Percentiles rank a stretch among this genome's conserved stretches.
These are phyloP conservation scores for Penicillium sumatraense DNA, from an alignment of 2,329 filamentous ascomycete genomes.

Conservation along the genomic window DNA sequence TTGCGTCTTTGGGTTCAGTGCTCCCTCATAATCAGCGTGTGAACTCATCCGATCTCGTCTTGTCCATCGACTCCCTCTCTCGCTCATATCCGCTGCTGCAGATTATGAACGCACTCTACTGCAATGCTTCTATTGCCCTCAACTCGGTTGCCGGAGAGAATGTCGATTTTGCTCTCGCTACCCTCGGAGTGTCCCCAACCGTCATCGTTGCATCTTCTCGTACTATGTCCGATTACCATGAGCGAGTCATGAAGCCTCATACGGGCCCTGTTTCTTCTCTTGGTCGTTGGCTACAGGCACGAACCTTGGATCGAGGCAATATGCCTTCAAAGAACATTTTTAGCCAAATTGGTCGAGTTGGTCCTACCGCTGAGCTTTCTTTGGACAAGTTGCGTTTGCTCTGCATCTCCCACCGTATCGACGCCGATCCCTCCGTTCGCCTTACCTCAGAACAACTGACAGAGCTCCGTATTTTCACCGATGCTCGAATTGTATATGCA, in stretches of 20 bases:
- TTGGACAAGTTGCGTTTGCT: constrained; percentile 77
- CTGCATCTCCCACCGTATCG: constrained; percentile 75
- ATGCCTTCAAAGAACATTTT: constrained; percentile 71
- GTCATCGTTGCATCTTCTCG: constrained; percentile 78
- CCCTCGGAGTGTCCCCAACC: constrained; percentile 76
- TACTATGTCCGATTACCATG: constrained; percentile 71
- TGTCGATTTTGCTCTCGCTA: constrained; percentile 73
- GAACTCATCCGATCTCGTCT: constrained; percentile 75
- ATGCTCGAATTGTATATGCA: constrained; percentile 81
- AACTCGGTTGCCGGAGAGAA: constrained; percentile 82
- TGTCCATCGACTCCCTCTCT: constrained; percentile 81
- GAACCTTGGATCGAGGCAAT: constrained; percentile 71
- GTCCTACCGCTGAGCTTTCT: constrained; percentile 45
- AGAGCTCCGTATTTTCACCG: constrained; percentile 79
- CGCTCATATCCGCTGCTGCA: constrained; percentile 78
- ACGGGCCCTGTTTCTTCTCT: constrained; percentile 67
- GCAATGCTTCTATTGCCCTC: constrained; percentile 81
- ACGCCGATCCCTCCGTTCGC: constrained; percentile 62
- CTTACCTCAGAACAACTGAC: constrained; percentile 73
- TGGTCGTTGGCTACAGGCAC: constrained; percentile 73
- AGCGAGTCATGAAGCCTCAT: constrained; percentile 62
- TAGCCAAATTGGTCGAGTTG: constrained; percentile 48
- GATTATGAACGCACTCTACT: constrained; percentile 81
- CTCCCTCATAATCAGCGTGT: constrained; percentile 77
- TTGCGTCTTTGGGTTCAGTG: constrained; percentile 75